Evolutionary conservation across 805 yeast genomes (phyloP).

Genomic region (Saturnispora zaruensis): DNA sequence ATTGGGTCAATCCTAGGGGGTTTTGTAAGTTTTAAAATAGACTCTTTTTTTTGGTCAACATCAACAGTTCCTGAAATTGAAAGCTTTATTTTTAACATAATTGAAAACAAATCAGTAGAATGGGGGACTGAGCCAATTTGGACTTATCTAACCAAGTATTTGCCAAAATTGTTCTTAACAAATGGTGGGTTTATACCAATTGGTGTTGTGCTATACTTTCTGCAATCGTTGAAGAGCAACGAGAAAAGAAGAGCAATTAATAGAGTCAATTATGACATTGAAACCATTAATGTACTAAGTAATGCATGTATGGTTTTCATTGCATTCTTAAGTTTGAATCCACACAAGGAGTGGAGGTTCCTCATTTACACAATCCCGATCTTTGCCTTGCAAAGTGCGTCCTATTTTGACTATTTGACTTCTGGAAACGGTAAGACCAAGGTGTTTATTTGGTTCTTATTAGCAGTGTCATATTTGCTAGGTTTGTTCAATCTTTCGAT

Average conservation of each 20-base stretch:
- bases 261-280: conserved; percentile 22
- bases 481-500: conserved; percentile 35
- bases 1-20: conserved; percentile 41
- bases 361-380: conserved; percentile 69
- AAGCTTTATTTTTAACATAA: conserved; percentile 65
- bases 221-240: neutral
- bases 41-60: conserved; percentile 67
- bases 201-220: neutral
- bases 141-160: conserved; percentile 54
- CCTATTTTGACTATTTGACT: conserved; percentile 6
- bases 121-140: conserved; percentile 83
- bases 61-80: conserved; percentile 59
- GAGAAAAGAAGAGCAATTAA: conserved; percentile 10
- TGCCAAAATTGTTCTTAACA: conserved; percentile 35
- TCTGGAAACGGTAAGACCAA: neutral
- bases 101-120: conserved; percentile 60
- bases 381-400: conserved; percentile 31
- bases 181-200: conserved; percentile 7
- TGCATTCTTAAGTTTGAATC: conserved; percentile 63
- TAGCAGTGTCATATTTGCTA: conserved; percentile 27
- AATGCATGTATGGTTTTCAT: conserved; percentile 48
- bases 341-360: conserved; percentile 94
- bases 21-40: conserved; percentile 42
- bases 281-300: conserved; percentile 37
- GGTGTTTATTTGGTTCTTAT: conserved; percentile 22